These are phyloP conservation scores for Alternaria novae-zelandiae DNA, from an alignment of 2,329 filamentous ascomycete species.

Conservation along the genomic window DNA sequence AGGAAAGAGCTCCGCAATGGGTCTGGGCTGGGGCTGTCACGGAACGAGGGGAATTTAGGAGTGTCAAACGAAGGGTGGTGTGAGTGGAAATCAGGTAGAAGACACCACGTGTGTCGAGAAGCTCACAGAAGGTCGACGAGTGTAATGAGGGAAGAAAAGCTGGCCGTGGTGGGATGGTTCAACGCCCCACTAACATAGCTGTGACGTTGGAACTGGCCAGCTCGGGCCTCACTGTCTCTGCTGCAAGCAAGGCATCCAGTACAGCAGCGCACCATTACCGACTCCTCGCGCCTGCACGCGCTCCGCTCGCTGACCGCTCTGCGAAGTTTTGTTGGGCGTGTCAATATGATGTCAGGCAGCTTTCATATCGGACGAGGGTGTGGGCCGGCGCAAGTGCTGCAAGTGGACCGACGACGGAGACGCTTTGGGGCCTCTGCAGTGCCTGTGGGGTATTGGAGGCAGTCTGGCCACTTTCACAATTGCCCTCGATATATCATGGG, in stretches of 20 bases:
- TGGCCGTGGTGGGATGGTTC: constrained; percentile 19
- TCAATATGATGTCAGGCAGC: constrained; percentile 29
- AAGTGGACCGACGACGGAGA: constrained; percentile 5
- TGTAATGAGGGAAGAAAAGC: constrained; percentile 21
- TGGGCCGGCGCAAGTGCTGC: constrained; percentile 12
- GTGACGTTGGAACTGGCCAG: constrained; percentile 16
- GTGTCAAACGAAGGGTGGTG: background rate
- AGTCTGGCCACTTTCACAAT: background rate
- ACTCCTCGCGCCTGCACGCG: constrained; percentile 23
- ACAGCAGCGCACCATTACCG: constrained; percentile 19
- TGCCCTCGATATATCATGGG: background rate
- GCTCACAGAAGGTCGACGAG: constrained; percentile 5
- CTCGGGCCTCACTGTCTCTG: constrained; percentile 8
- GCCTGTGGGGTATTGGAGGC: constrained; percentile 2
- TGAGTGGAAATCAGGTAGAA: background rate
- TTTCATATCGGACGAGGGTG: constrained; percentile 10
- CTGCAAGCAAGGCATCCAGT: constrained; percentile 5
- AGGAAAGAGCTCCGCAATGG: constrained; percentile 14
- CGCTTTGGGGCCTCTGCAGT: background rate
- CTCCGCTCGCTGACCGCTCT: constrained; percentile 12
- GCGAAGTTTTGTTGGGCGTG: constrained; percentile 12
- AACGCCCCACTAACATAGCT: constrained; percentile 16
- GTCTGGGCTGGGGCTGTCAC: constrained; percentile 9
- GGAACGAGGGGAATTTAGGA: background rate
- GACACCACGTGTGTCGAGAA: constrained; percentile 3